phyloP scores from a whole-genome alignment of 148 eudicot genomes.

The Gaultheria prostrata region DNA sequence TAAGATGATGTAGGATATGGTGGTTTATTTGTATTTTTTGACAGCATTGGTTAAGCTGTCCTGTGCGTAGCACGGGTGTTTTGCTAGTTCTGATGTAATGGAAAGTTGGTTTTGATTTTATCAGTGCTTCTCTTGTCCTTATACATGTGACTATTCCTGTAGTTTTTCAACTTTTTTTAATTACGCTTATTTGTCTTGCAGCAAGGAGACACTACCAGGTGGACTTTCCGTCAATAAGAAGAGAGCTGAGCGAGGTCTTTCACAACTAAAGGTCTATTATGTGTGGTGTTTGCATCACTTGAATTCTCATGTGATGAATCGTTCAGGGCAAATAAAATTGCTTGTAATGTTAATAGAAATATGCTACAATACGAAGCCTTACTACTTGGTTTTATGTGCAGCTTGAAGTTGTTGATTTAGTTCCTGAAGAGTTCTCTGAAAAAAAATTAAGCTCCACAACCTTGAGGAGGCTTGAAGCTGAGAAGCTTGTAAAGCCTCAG shows the following conservation, averaged over 20 bases:
- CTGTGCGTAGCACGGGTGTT: neutral
- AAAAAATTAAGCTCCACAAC: conserved; percentile 84
- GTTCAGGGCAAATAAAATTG: neutral
- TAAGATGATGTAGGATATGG: neutral
- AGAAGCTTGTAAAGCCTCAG: conserved; percentile 41
- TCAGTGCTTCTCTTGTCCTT: neutral
- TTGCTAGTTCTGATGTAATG: neutral
- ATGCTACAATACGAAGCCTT: neutral
- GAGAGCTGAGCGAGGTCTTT: conserved; percentile 76
- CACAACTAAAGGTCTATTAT: conserved; percentile 66
- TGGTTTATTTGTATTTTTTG: neutral
- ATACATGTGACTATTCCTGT: neutral
- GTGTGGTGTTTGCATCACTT: neutral
- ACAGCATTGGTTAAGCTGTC: neutral
- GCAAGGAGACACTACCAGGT: conserved; percentile 92
- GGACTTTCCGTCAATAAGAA: conserved; percentile 82
- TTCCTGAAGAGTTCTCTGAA: conserved; percentile 60
- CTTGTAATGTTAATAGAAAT: neutral
- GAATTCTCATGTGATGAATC: neutral
- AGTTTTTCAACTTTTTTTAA: conserved; percentile 10
- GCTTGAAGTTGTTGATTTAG: conserved; percentile 93
- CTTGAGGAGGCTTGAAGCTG: conserved; percentile 80
- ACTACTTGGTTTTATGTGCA: conserved; percentile 25
- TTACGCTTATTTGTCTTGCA: conserved; percentile 28
- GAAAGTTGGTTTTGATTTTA: neutral